Percentiles rank a stretch among this genome's conserved stretches.
Evolutionary conservation across 495 filamentous ascomycete genomes (phyloP).

Genomic region (Penicillium crystallinum): DNA sequence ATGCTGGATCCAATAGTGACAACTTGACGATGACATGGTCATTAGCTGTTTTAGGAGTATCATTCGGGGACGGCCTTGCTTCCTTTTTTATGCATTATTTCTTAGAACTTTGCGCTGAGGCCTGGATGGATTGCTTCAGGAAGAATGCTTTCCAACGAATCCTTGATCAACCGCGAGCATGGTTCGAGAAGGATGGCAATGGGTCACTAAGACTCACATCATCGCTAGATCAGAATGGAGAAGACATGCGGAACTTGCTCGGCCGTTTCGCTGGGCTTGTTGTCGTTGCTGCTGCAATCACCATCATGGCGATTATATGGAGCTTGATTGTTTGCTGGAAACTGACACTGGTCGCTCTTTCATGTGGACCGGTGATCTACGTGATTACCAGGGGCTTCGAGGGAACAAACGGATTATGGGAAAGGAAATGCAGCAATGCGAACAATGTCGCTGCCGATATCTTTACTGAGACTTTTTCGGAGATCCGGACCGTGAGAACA

Average conservation of each 20-base stretch:
- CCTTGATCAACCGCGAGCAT: slow-evolving; percentile 73
- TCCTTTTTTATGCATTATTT: slow-evolving; percentile 64
- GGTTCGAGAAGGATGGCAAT: slow-evolving; percentile 74
- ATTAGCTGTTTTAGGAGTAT: slow-evolving; percentile 61
- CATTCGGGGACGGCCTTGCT: slow-evolving; percentile 57
- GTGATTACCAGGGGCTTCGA: slow-evolving; percentile 58
- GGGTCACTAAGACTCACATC: slow-evolving; percentile 56
- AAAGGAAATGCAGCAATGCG: slow-evolving; percentile 58
- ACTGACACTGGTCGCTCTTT: slow-evolving; percentile 71
- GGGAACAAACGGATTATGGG: slow-evolving; percentile 62
- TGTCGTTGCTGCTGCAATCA: slow-evolving; percentile 60
- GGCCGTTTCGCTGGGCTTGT: slow-evolving; percentile 69
- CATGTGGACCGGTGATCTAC: slow-evolving; percentile 63
- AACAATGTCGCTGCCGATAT: slow-evolving; percentile 50
- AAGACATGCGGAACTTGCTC: slow-evolving; percentile 80
- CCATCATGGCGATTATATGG: slow-evolving; percentile 64
- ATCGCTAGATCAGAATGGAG: slow-evolving; percentile 75
- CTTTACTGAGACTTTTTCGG: slow-evolving; percentile 73
- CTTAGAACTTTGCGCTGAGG: slow-evolving; percentile 66
- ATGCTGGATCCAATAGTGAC: slow-evolving; percentile 37
- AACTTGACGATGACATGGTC: slow-evolving; percentile 60
- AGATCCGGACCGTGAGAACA: slow-evolving; percentile 75
- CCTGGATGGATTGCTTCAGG: slow-evolving; percentile 73
- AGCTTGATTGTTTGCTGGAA: slow-evolving; percentile 72
- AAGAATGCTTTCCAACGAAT: slow-evolving; percentile 63